phyloP scores from a whole-genome alignment of 441 rosid genomes.

The Sinapis alba region DNA sequence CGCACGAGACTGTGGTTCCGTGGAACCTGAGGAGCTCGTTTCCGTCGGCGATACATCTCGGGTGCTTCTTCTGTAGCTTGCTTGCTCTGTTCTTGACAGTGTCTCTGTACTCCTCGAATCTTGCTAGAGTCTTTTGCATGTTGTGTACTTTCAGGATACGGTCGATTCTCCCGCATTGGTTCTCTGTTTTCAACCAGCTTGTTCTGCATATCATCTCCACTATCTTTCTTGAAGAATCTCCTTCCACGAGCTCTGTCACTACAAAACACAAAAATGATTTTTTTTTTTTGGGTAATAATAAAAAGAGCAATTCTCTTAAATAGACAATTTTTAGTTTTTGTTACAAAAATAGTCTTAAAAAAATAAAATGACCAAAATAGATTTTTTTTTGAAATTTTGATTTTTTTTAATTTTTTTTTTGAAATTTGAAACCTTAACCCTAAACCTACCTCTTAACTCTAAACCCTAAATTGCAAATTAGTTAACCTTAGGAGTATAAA shows the following conservation, averaged over 20 bases:
- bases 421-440: too few species aligned
- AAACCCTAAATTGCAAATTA: too few species aligned
- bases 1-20: constrained; percentile 82
- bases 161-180: constrained; percentile 75
- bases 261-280: constrained; percentile 17
- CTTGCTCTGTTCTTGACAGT: constrained; percentile 80
- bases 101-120: constrained; percentile 91
- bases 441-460: too few species aligned
- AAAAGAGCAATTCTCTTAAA: too few species aligned
- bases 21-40: constrained; percentile 89
- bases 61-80: constrained; percentile 97
- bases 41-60: constrained; percentile 93
- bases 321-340: too few species aligned
- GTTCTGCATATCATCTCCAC: constrained; percentile 94
- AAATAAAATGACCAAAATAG: too few species aligned
- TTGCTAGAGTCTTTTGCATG: constrained; percentile 85
- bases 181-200: constrained; percentile 77
- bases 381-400: too few species aligned
- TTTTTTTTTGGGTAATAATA: too few species aligned
- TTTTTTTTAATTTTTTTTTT: too few species aligned
- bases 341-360: too few species aligned
- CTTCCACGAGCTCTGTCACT: constrained; percentile 95
- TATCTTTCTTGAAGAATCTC: constrained; percentile 90
- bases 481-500: too few species aligned
- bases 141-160: constrained; percentile 90